Conservation (phyloP, 1,284 basidiomycete genomes). For the Apiotrichum akiyoshidainum region DNA sequence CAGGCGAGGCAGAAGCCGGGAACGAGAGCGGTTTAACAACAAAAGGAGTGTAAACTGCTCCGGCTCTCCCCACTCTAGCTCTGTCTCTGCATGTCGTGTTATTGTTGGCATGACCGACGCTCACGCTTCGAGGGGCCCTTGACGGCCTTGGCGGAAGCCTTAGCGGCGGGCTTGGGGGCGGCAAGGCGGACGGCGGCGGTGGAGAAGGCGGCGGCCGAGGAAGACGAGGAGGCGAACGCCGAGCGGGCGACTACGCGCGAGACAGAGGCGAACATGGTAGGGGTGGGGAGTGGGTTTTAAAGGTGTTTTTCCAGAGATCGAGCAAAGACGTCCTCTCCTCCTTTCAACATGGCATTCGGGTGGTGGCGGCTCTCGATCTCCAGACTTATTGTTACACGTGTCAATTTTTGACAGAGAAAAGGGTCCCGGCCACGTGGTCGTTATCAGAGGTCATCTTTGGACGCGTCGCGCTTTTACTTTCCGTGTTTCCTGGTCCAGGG, state of each 20-base stretch:
- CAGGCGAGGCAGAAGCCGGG: not conserved
- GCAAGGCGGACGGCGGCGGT: not conserved
- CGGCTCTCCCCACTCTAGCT: not conserved
- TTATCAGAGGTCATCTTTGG: slow-evolving; percentile 4
- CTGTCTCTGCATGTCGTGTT: not conserved
- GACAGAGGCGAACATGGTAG: slow-evolving; percentile 5
- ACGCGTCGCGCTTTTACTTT: slow-evolving; percentile 9
- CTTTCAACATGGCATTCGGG: not conserved
- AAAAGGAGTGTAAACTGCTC: too few relatives aligned
- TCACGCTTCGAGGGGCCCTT: slow-evolving; percentile 2
- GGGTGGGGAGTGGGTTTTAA: not conserved
- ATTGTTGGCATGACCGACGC: not conserved
- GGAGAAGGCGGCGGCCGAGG: slow-evolving; percentile 3
- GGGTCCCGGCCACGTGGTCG: not conserved
- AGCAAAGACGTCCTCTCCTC: too few relatives aligned
- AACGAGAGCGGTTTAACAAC: too few relatives aligned
- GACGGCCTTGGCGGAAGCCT: not conserved
- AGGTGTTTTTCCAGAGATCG: not conserved
- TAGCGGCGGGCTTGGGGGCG: not conserved
- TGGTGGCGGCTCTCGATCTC: not conserved
- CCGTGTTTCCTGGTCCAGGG: too few relatives aligned
- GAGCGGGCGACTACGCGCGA: slow-evolving; percentile 2
- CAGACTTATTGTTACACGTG: not conserved
- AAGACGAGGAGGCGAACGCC: not conserved
- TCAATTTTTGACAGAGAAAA: not conserved